Conservation (phyloP, 140 eudicot genomes). For the Senecio squalidus region DNA sequence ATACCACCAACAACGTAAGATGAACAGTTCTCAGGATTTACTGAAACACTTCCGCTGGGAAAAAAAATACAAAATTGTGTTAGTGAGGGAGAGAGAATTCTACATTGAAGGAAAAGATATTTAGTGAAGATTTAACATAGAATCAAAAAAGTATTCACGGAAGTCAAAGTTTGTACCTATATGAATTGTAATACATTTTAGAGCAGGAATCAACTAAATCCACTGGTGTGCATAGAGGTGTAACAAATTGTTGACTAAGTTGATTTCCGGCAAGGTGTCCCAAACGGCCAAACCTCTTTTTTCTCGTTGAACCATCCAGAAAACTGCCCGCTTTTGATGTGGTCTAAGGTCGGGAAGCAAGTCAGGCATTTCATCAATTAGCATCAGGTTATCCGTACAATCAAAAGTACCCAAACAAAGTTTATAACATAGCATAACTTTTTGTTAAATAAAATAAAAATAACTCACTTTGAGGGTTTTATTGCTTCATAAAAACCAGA, state of each 20-base stretch:
- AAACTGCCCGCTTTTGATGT: conserved; percentile 89
- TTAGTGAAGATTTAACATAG: too few species aligned
- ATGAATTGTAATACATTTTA: conserved; percentile 81
- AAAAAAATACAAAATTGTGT: conserved; percentile 15
- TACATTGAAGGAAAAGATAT: conserved; percentile 2
- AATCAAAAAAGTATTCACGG: background rate
- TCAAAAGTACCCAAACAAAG: conserved; percentile 2
- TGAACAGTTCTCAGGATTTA: conserved; percentile 37
- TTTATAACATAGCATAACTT: background rate
- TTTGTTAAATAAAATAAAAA: conserved; percentile 4
- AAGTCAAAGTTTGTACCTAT: conserved; percentile 45
- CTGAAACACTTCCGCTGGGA: conserved; percentile 72
- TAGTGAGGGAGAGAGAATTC: background rate
- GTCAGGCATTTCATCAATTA: conserved; percentile 64
- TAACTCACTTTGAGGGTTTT: too few species aligned
- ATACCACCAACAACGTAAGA: conserved; percentile 74
- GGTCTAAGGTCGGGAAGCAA: conserved; percentile 92
- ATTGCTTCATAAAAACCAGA: conserved; percentile 86
- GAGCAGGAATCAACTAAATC: conserved; percentile 64
- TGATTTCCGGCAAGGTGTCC: conserved; percentile 26
- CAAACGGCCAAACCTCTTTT: conserved; percentile 47
- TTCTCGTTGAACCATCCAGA: conserved; percentile 92
- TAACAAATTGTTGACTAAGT: conserved; percentile 33
- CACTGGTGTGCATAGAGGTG: conserved; percentile 77
- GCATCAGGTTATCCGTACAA: conserved; percentile 63